Evolutionary conservation across 768 basidiomycete genomes (phyloP), one percentile per base, ranked within the genome.

Genomic region (Pulveroboletus sp.): DNA sequence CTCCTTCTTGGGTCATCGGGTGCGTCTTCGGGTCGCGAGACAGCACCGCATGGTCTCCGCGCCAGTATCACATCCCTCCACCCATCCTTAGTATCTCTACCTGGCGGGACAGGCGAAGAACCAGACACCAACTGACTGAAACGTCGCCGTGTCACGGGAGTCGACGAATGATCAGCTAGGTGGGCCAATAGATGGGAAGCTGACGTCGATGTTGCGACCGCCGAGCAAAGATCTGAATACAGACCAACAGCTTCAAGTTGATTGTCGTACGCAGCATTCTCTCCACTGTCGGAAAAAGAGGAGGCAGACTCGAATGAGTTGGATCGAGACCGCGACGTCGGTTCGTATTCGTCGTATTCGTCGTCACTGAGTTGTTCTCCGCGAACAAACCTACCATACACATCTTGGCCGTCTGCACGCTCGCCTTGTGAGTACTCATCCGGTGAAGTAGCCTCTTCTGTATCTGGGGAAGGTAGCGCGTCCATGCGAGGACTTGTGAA

Each of bases 381-480:
- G 14, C 76, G 71, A 52, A 86, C 66, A 57, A 88, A 87, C 30
- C 77, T 71, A 50, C 68, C 64, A 61, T 86, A 86, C 2, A 76
- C 50, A 33, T 74, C 72, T 26, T 60, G 67, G 5, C 74, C 73
- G 21, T 56, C 69, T 39, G 52, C 54, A n/a, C 56, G 59, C 24
- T 33, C 56, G 30, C 24, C 33, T 26, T 50, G 54, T 11, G 17
- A 17, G 42, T 40, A 43, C 38, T 49, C 57, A 45, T 48, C 52
- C 38, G n/a, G 35, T 27, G 30, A 21, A 46, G 26, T 35, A 21
- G 28, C 35, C 46, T 52, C 54, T 43, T 44, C 54, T 17, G 26
- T 37, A 28, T 37, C 56, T 46, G 36, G 28, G 27, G 54, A 51
- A 17, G 35, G 47, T 26, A 6, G 43, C 33, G 46, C n/a, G 18